Conservation (phyloP, 805 yeast species). For the Saturnispora halmiae region DNA sequence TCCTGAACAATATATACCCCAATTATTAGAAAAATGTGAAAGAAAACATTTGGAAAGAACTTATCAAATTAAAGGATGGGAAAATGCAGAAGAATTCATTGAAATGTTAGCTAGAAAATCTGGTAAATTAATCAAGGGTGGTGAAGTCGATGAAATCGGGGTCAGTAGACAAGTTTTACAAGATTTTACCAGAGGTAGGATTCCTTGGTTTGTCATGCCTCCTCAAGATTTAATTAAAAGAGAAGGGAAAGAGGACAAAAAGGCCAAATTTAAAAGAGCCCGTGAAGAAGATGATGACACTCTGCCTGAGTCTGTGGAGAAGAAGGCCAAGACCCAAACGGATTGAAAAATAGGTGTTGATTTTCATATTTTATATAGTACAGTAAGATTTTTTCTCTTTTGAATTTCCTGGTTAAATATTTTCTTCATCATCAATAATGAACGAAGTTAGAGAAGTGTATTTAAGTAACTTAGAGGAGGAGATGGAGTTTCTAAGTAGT, state of each 20-base stretch:
- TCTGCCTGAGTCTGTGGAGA: slow-evolving; percentile 23
- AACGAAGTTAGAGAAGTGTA: slow-evolving; percentile 54
- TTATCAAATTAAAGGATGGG: slow-evolving; percentile 91
- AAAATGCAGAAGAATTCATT: slow-evolving; percentile 64
- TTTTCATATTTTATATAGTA: not conserved
- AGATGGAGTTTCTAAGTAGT: slow-evolving; percentile 52
- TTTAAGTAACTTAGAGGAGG: slow-evolving; percentile 59
- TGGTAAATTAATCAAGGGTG: slow-evolving; percentile 91
- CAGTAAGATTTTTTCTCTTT: not conserved
- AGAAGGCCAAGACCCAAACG: slow-evolving; percentile 17
- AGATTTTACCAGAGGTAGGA: slow-evolving; percentile 94
- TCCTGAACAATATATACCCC: slow-evolving; percentile 94
- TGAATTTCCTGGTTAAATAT: not conserved
- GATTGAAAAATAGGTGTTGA: slow-evolving; percentile 1
- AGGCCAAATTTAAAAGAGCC: slow-evolving; percentile 44
- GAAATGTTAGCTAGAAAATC: slow-evolving; percentile 87
- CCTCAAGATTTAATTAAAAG: slow-evolving; percentile 60
- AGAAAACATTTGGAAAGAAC: slow-evolving; percentile 89
- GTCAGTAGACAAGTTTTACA: slow-evolving; percentile 83
- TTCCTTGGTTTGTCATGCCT: slow-evolving; percentile 96
- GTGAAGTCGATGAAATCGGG: slow-evolving; percentile 94
- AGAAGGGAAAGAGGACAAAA: slow-evolving; percentile 45
- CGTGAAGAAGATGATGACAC: slow-evolving; percentile 17
- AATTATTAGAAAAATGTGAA: slow-evolving; percentile 75
- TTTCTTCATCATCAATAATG: too few species aligned